Evolutionary conservation across 2,329 filamentous ascomycete species (phyloP).

Genomic region (Neonectria hederae): DNA sequence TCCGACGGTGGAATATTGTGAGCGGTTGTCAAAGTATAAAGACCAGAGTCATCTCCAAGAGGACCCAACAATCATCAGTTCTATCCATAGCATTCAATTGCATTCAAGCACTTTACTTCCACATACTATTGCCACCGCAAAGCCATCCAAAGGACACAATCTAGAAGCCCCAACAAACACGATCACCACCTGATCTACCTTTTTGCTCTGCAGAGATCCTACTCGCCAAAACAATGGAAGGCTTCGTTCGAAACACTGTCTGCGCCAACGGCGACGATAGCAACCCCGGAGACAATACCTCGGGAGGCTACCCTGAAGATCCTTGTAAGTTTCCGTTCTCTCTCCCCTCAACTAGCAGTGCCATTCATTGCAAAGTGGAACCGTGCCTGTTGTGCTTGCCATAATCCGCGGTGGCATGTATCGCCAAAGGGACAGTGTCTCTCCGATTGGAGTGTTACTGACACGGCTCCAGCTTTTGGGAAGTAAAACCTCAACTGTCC

Average conservation of each 20-base stretch:
- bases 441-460: slow-evolving; percentile 9
- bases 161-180: not conserved
- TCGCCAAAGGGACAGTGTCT: not conserved
- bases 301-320: slow-evolving; percentile 1
- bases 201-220: too few relatives aligned
- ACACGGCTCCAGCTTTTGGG: slow-evolving; percentile 2
- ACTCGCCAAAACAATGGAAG: slow-evolving; percentile 22
- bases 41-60: not conserved
- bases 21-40: not conserved
- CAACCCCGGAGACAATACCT: slow-evolving; percentile 21
- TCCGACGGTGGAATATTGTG: not conserved
- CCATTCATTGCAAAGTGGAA: not conserved
- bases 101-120: not conserved
- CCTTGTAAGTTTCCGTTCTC: slow-evolving; percentile 9
- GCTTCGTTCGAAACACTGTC: slow-evolving; percentile 4
- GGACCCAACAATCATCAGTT: not conserved
- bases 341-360: not conserved
- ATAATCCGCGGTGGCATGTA: not conserved
- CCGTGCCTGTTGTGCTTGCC: not conserved
- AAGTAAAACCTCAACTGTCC: slow-evolving; percentile 1
- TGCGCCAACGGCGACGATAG: slow-evolving; percentile 4
- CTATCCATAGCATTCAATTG: not conserved
- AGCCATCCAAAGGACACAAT: not conserved
- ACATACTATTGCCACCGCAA: not conserved
- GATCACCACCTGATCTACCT: not conserved